Evolutionary conservation across 2,329 filamentous ascomycete genomes (phyloP).

Genomic region (Tolypocladium inflatum): DNA sequence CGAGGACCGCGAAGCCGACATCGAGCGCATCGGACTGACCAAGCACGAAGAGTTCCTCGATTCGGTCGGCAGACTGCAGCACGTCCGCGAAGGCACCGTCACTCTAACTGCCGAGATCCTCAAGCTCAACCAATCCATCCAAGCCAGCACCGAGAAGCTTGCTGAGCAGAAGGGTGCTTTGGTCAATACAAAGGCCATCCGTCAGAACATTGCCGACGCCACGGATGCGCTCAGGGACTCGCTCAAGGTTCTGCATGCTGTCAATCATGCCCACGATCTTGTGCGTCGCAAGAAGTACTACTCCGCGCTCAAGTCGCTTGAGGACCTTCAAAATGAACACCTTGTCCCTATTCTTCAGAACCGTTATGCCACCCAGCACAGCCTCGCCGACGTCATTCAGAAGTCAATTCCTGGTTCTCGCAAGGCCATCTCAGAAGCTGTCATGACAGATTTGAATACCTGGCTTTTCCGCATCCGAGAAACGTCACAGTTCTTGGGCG

Average conservation of each 20-base stretch:
- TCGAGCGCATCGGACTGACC: conserved; percentile 87
- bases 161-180: conserved; percentile 90
- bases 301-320: conserved; percentile 82
- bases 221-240: conserved; percentile 83
- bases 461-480: conserved; percentile 95
- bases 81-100: conserved; percentile 84
- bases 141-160: conserved; percentile 86
- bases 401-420: conserved; percentile 90
- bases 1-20: conserved; percentile 78
- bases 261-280: conserved; percentile 90
- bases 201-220: conserved; percentile 93
- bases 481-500: conserved; percentile 89
- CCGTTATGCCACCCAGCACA: conserved; percentile 88
- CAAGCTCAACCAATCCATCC: conserved; percentile 87
- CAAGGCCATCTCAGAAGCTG: conserved; percentile 86
- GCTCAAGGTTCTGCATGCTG: conserved; percentile 80
- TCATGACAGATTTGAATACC: conserved; percentile 94
- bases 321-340: conserved; percentile 94
- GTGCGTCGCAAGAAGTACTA: conserved; percentile 93
- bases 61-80: conserved; percentile 89
- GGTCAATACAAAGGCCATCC: conserved; percentile 83
- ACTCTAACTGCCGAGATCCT: conserved; percentile 83
- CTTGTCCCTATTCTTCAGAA: conserved; percentile 62
- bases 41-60: conserved; percentile 95
- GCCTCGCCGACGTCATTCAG: conserved; percentile 90